Evolutionary conservation across 108 stramenopile genomes (phyloP), one percentile per base, ranked within the genome.

Genomic region (Conticribra guillardii): DNA sequence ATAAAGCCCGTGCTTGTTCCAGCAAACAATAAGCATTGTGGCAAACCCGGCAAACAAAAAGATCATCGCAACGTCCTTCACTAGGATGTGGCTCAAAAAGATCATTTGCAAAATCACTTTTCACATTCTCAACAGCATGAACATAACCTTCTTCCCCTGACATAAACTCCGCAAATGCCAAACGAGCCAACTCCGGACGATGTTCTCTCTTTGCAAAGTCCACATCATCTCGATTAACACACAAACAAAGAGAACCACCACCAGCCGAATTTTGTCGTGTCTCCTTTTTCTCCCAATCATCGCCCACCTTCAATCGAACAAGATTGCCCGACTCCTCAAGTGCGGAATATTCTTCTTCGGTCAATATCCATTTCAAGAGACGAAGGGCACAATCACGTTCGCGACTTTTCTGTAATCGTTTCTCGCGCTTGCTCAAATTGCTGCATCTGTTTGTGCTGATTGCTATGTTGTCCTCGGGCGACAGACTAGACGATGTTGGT

Each of bases 11-110:
- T 15, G 82, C 73, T 52, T 83, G 76, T 19, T 54, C 60, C 30
- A 83, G 52, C 66, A 75, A 75, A 22, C 30, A 41, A 71, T 83
- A 80, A 2, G 79, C 82, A 60, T 69, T 70, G 53, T 27, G 69
- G 44, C 82, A 83, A 56, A 70, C 47, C 22, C 61, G 61, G 65
- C 82, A 83, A 28, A 83, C 82, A 14, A 70, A 32, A 48, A 76
- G 62, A 60, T 76, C 63, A 4, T 58, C 77, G n/a, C 64, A 54
- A 21, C 48, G 51, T 7, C 52, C 69, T 44, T 19, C 31, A 15
- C 29, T 33, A 44, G 37, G 45, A 57, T 47, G 58, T 15, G 61
- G 67, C 27, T 68, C 45, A 8, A 51, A 16, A 22, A 76, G 37
- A 50, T 27, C 50, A 29, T 56, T 23, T 14, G 24, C 30, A 54